Base-by-base conservation (phyloP, 371 early-diverging fungal species). In the Mucor irregularis region DNA sequence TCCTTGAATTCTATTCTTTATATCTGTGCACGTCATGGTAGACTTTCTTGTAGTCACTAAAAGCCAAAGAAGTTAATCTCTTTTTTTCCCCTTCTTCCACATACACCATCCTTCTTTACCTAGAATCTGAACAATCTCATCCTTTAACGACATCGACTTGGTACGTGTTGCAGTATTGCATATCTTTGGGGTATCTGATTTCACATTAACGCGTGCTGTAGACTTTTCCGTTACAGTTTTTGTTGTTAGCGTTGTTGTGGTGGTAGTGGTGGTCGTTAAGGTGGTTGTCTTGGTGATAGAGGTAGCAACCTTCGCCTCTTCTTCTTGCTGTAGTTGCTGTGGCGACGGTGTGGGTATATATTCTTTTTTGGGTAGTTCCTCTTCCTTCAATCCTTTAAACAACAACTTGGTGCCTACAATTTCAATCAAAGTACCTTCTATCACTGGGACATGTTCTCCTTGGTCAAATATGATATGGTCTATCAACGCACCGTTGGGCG, bases 401-500 rank as follows among this genome's bases (percentile, higher is more conserved):
- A 61, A 40, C n/a, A 66, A 31, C 22, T 50, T 46, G 3, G 61
- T 66, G 13, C 71, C 71, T 1, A 67, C 47, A 16, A 71, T 61
- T 14, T 71, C 67, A 25, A 71, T 61, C 26, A 40, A 34, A 1
- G 67, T 57, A 11, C 68, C 71, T 28, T 67, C 62, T 4, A 50
- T 24, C 26, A 71, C 30, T 35, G 61, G 58, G 5, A 67, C 62
- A 53, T 58, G 60, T 45, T 66, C 64, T 17, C 63, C 58, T 48
- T 52, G 55, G 5, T 58, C 47, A 42, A 63, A 66, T 1, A 60
- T 29, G 14, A 61, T 61, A 26, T 46, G 64, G 30, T 71, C 71
- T 5, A 71, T 53, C n/a, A 63, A 29, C n/a, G 58, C 69, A 13
- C 78, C 81, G 24, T 80, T 80, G n/a, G 76, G 74, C 1, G 78